Evolutionary conservation across 1,139 yeast species (phyloP).

Genomic region (Blastobotrys capitulatus): DNA sequence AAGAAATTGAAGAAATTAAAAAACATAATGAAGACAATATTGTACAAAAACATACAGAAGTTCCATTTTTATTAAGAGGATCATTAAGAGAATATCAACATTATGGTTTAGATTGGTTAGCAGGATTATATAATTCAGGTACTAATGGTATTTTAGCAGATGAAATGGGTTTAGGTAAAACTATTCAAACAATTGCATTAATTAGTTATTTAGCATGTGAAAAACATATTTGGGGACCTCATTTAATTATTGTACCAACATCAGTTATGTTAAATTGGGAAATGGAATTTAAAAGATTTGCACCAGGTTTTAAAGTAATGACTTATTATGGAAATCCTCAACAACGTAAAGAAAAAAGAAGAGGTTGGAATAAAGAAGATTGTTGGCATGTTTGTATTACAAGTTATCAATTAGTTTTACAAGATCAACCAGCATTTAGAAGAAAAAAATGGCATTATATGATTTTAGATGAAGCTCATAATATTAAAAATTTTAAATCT

Average conservation of each 20-base stretch:
- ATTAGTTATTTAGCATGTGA: slow-evolving; percentile 87
- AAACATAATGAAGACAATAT: background rate
- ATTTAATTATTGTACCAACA: slow-evolving; percentile 92
- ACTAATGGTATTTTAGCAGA: slow-evolving; percentile 98
- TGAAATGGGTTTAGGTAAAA: slow-evolving; percentile 98
- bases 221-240: slow-evolving; percentile 97
- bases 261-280: slow-evolving; percentile 99
- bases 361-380: slow-evolving; percentile 97
- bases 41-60: slow-evolving; percentile 20
- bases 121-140: slow-evolving; percentile 83
- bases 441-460: slow-evolving; percentile 92
- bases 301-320: slow-evolving; percentile 94
- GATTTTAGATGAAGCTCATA: slow-evolving; percentile 98
- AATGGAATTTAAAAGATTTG: slow-evolving; percentile 97
- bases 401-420: slow-evolving; percentile 92
- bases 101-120: slow-evolving; percentile 96
- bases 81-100: slow-evolving; percentile 86
- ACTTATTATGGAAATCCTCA: slow-evolving; percentile 98
- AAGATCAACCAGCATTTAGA: slow-evolving; percentile 90
- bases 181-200: slow-evolving; percentile 90
- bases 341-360: slow-evolving; percentile 90
- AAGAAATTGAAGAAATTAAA: slow-evolving; percentile 2
- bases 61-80: slow-evolving; percentile 61
- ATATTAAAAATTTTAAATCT: slow-evolving; percentile 91
- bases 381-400: slow-evolving; percentile 97